Evolutionary conservation across 2,329 filamentous ascomycete genomes (phyloP).

Genomic region (Epichloe aotearoae): DNA sequence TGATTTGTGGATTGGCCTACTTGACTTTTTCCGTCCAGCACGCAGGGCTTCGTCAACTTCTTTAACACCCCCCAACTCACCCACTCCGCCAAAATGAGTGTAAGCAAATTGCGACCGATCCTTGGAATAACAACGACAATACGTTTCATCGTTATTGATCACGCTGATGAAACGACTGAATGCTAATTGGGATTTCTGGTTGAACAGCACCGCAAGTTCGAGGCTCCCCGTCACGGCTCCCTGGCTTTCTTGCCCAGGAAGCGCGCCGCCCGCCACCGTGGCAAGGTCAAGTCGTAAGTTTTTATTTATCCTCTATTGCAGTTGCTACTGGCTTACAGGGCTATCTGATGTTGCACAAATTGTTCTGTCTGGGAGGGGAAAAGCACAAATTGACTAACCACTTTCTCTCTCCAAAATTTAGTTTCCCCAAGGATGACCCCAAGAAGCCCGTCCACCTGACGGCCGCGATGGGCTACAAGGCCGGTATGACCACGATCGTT

Average conservation of each 20-base stretch:
- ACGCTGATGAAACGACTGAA: not conserved
- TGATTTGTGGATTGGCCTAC: conserved; percentile 3
- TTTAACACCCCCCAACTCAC: conserved; percentile 25
- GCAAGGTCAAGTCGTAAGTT: conserved; percentile 95
- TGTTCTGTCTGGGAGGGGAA: not conserved
- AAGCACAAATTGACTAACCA: not conserved
- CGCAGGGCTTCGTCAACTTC: conserved; percentile 22
- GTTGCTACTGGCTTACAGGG: not conserved
- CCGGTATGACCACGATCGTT: conserved; percentile 99
- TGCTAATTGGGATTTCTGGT: conserved; percentile 5
- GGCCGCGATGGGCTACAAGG: conserved; percentile 98
- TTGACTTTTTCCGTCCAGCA: conserved; percentile 13
- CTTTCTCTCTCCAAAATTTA: conserved; percentile 21
- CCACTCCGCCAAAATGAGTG: conserved; percentile 28
- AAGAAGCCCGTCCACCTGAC: conserved; percentile 99
- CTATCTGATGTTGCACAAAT: not conserved
- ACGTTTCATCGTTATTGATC: not conserved
- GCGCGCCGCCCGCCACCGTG: conserved; percentile 85
- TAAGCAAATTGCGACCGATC: conserved; percentile 14
- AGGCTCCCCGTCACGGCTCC: conserved; percentile 94
- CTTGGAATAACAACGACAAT: not conserved
- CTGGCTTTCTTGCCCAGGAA: conserved; percentile 81
- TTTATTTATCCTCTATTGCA: not conserved
- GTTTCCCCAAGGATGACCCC: conserved; percentile 99
- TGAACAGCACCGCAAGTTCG: conserved; percentile 43